Evolutionary conservation across 2,329 filamentous ascomycete genomes (phyloP).

Genomic region (Alternaria triticimaculans): DNA sequence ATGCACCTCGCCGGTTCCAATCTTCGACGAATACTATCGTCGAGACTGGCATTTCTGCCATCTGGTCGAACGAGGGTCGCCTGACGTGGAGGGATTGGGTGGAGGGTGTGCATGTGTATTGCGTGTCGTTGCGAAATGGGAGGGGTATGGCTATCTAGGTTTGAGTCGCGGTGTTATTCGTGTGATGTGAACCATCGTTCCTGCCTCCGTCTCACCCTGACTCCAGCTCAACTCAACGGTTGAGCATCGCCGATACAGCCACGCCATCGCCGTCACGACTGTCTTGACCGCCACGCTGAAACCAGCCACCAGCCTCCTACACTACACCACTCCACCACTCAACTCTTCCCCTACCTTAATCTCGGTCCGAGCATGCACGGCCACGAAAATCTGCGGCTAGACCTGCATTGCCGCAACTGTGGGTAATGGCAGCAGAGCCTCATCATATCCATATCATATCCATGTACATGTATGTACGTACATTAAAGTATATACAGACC

Average conservation of each 20-base stretch:
- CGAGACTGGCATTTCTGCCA: not conserved
- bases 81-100: not conserved
- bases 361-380: conserved; percentile 9
- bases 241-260: not conserved
- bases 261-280: not conserved
- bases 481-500: not conserved
- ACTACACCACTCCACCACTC: not conserved
- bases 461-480: not conserved
- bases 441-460: not conserved
- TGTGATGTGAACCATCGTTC: not conserved
- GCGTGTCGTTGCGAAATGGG: not conserved
- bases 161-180: not conserved
- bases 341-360: not conserved
- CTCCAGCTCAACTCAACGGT: not conserved
- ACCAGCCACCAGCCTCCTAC: conserved; percentile 2
- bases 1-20: conserved; percentile 18
- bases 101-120: not conserved
- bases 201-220: not conserved
- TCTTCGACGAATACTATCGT: not conserved
- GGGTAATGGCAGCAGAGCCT: conserved; percentile 10
- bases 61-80: not conserved
- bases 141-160: not conserved
- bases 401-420: conserved; percentile 16
- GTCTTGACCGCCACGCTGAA: not conserved
- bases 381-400: conserved; percentile 17